These are phyloP conservation scores for Fusarium sp. DNA, from an alignment of 2,329 filamentous ascomycete species.

Conservation along the genomic window DNA sequence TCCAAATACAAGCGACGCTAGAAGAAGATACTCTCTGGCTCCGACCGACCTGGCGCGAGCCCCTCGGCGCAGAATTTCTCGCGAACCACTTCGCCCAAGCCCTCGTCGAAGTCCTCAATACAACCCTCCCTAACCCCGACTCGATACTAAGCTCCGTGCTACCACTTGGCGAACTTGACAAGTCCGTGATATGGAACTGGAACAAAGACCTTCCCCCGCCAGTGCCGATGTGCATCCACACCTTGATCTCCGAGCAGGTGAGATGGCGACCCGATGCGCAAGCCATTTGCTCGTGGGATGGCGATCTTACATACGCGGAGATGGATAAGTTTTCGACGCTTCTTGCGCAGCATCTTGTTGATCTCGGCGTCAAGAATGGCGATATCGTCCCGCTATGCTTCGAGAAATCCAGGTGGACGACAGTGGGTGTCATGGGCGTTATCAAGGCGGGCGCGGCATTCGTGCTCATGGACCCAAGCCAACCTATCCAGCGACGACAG, in stretches of 20 bases:
- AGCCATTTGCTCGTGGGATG: constrained; percentile 50
- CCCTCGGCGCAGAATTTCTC: constrained; percentile 40
- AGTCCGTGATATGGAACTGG: constrained; percentile 42
- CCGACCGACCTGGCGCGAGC: constrained; percentile 40
- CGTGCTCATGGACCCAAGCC: constrained; percentile 48
- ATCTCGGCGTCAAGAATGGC: constrained; percentile 42
- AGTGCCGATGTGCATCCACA: constrained; percentile 40
- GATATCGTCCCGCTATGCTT: constrained; percentile 49
- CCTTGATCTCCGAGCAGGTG: constrained; percentile 43
- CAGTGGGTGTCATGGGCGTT: constrained; percentile 48
- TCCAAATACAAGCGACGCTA: constrained; percentile 39
- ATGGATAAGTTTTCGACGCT: constrained; percentile 43
- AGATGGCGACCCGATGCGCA: constrained; percentile 38
- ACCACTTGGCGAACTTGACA: constrained; percentile 38
- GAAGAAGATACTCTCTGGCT: constrained; percentile 36
- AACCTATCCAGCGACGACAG: constrained; percentile 42
- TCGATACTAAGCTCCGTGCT: constrained; percentile 31
- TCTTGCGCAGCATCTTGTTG: constrained; percentile 36
- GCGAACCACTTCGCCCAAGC: constrained; percentile 41
- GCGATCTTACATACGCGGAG: constrained; percentile 47
- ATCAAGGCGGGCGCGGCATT: constrained; percentile 52
- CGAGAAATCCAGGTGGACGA: constrained; percentile 50
- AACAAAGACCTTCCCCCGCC: constrained; percentile 40
- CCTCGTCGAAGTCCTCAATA: constrained; percentile 43
- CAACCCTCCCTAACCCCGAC: constrained; percentile 27